These are phyloP conservation scores for Epichloe baconii DNA, from an alignment of 2,329 filamentous ascomycete species.

Conservation along the genomic window DNA sequence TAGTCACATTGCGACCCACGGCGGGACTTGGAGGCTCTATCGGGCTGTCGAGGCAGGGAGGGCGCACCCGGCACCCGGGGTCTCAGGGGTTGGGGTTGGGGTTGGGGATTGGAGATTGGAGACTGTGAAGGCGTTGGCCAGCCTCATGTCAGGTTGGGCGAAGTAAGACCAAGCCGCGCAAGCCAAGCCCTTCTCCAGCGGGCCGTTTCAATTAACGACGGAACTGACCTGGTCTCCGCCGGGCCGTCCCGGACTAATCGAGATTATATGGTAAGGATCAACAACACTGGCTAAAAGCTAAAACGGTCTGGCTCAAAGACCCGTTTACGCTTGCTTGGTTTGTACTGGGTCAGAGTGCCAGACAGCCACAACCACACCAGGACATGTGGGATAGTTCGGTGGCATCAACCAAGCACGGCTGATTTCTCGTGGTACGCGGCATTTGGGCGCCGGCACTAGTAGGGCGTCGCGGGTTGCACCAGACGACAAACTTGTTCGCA, in stretches of 20 bases:
- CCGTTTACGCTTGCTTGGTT: no score
- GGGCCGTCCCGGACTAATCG: conserved; percentile 4
- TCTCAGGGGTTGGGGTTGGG: no score
- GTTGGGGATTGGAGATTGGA: background rate
- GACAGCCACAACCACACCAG: no score
- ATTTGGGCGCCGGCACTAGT: background rate
- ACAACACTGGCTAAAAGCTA: background rate
- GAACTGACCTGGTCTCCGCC: conserved; percentile 1
- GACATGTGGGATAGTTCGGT: no score
- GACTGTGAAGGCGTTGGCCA: background rate
- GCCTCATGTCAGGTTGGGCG: background rate
- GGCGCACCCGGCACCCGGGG: no score
- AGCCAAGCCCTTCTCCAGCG: background rate
- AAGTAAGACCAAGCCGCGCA: conserved; percentile 1
- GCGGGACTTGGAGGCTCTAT: no score
- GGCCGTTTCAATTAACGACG: conserved; percentile 1
- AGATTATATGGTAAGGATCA: background rate
- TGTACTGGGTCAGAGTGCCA: no score
- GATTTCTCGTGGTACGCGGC: background rate
- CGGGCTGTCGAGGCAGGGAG: no score
- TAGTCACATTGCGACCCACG: no score
- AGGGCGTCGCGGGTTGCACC: background rate
- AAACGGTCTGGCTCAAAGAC: no score
- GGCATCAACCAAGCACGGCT: no score
- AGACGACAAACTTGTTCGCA: background rate